Evolutionary conservation across 495 filamentous ascomycete species (phyloP).

Genomic region (Letharia lupina): DNA sequence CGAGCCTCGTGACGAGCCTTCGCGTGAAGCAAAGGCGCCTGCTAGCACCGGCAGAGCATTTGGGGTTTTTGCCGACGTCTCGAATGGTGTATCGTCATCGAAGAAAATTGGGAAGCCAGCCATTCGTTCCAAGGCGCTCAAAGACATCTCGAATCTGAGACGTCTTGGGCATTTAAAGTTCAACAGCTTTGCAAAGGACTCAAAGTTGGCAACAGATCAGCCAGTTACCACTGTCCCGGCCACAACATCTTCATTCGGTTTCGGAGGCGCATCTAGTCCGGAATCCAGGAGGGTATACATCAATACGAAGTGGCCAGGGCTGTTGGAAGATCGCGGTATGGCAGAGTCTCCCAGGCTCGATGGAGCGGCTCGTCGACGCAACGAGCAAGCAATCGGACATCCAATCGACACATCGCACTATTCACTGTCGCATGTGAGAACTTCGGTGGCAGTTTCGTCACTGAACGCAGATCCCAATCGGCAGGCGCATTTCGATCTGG

Average conservation of each 20-base stretch:
- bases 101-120: background rate
- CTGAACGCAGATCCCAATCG: background rate
- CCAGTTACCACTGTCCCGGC: background rate
- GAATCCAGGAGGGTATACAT: background rate
- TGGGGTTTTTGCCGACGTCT: background rate
- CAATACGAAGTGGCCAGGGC: background rate
- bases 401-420: background rate
- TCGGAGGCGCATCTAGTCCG: background rate
- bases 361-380: background rate
- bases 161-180: slow-evolving; percentile 5
- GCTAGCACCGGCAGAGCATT: background rate
- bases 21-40: background rate
- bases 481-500: slow-evolving; percentile 5
- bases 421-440: background rate
- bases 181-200: slow-evolving; percentile 11
- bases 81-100: background rate
- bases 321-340: background rate
- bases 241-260: background rate
- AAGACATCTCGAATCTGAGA: slow-evolving; percentile 12
- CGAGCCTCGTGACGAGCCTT: background rate
- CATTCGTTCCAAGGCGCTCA: background rate
- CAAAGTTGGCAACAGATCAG: background rate
- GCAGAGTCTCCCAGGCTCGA: background rate
- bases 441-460: background rate
- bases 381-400: background rate